Evolutionary conservation across 2,329 filamentous ascomycete genomes (phyloP).

Genomic region (Phoma sp.): DNA sequence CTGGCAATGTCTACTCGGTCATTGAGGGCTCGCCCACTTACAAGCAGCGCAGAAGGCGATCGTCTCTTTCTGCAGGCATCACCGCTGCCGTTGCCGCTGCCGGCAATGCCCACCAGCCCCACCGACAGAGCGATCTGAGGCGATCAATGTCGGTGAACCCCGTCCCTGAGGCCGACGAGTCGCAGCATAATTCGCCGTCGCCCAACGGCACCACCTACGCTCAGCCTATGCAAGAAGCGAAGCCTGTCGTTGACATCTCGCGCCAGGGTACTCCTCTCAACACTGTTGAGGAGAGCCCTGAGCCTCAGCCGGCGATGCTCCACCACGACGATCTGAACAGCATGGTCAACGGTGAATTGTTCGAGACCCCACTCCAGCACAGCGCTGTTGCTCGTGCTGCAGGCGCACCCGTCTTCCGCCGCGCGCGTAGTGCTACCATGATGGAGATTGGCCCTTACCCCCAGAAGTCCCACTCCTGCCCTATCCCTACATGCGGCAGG

Average conservation of each 20-base stretch:
- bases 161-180: slow-evolving; percentile 78
- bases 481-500: slow-evolving; percentile 96
- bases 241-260: slow-evolving; percentile 77
- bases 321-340: slow-evolving; percentile 71
- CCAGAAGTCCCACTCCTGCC: slow-evolving; percentile 97
- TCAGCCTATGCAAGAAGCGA: slow-evolving; percentile 74
- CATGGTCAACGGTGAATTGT: slow-evolving; percentile 47
- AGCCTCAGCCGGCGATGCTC: slow-evolving; percentile 71
- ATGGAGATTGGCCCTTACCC: slow-evolving; percentile 97
- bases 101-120: slow-evolving; percentile 63
- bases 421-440: slow-evolving; percentile 91
- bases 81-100: slow-evolving; percentile 70
- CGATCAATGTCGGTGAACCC: slow-evolving; percentile 89
- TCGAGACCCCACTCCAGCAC: slow-evolving; percentile 57
- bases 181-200: slow-evolving; percentile 78
- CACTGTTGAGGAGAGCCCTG: slow-evolving; percentile 80
- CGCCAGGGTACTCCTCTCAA: slow-evolving; percentile 89
- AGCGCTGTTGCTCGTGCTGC: slow-evolving; percentile 65
- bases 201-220: slow-evolving; percentile 63
- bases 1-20: slow-evolving; percentile 87
- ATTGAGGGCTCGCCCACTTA: slow-evolving; percentile 98
- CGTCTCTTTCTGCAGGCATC: slow-evolving; percentile 85
- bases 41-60: slow-evolving; percentile 93
- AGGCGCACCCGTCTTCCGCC: slow-evolving; percentile 77
- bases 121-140: slow-evolving; percentile 87